These are phyloP conservation scores for Borealophlyctis nickersoniae DNA, from an alignment of 192 early-diverging fungal genomes.

Conservation along the genomic window DNA sequence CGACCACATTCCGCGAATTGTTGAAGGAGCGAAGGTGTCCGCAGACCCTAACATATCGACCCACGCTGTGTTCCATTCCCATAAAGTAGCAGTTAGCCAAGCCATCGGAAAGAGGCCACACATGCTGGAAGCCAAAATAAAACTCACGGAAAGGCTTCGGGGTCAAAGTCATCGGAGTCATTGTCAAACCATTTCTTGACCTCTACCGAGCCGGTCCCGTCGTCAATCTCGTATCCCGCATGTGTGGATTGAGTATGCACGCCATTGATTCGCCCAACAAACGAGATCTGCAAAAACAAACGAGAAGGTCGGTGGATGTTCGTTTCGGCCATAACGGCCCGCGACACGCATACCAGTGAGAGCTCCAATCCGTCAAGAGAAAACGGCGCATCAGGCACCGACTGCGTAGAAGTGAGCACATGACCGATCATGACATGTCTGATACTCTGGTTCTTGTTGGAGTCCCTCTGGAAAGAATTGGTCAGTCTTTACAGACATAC, in stretches of 20 bases:
- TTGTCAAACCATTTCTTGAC: slow-evolving; percentile 60
- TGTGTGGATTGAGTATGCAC: slow-evolving; percentile 55
- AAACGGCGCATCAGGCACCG: too few relatives aligned
- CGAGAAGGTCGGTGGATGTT: neutral
- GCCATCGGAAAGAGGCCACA: neutral
- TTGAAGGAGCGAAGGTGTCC: slow-evolving; percentile 69
- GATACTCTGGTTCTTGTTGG: too few relatives aligned
- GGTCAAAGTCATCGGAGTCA: slow-evolving; percentile 30
- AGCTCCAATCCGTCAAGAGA: too few relatives aligned
- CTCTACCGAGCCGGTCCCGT: slow-evolving; percentile 77
- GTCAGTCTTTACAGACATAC: too few relatives aligned
- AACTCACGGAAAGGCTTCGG: slow-evolving; percentile 10
- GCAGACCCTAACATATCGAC: slow-evolving; percentile 69
- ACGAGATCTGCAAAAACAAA: slow-evolving; percentile 50
- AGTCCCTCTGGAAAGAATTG: too few relatives aligned
- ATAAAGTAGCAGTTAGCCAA: neutral
- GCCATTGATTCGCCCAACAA: slow-evolving; percentile 69
- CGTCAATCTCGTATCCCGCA: slow-evolving; percentile 69
- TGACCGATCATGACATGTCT: too few relatives aligned
- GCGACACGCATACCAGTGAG: too few relatives aligned
- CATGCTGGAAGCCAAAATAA: neutral
- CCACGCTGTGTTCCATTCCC: slow-evolving; percentile 41
- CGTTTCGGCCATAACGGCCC: too few relatives aligned
- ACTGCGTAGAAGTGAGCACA: too few relatives aligned
- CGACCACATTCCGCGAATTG: slow-evolving; percentile 48